Percentiles rank a stretch among this genome's conserved stretches.
Conservation (phyloP, 2,329 filamentous ascomycete species). For the Paecilomyces niveus region DNA sequence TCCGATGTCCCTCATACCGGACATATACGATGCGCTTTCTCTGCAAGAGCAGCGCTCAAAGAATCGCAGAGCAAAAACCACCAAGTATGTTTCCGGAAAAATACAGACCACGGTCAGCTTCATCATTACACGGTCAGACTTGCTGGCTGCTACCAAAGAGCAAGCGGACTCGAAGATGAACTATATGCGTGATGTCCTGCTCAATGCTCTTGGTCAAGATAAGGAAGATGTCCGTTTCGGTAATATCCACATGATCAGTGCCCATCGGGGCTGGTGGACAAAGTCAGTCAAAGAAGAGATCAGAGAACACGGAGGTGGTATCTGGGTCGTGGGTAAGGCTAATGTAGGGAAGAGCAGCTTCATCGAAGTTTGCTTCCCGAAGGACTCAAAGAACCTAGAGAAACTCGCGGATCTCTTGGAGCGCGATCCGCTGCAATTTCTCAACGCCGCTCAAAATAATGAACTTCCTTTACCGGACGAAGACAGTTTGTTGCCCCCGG, state of each 20-base stretch:
- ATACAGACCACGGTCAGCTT: conserved; percentile 80
- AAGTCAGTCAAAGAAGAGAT: conserved; percentile 79
- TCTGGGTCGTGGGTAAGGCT: conserved; percentile 96
- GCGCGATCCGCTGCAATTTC: conserved; percentile 12
- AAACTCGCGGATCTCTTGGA: conserved; percentile 29
- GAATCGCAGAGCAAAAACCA: conserved; percentile 67
- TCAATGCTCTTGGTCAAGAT: conserved; percentile 63
- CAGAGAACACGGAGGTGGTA: conserved; percentile 71
- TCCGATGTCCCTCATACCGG: conserved; percentile 82
- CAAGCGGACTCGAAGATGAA: conserved; percentile 83
- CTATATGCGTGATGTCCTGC: conserved; percentile 68
- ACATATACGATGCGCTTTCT: conserved; percentile 62
- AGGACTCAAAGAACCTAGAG: conserved; percentile 49
- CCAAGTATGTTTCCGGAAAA: conserved; percentile 59
- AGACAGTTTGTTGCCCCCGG: conserved; percentile 63
- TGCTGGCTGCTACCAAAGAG: conserved; percentile 75
- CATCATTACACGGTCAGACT: conserved; percentile 80
- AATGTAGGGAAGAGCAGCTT: conserved; percentile 96
- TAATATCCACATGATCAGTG: conserved; percentile 79
- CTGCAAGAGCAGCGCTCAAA: conserved; percentile 67
- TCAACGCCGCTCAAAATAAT: background rate
- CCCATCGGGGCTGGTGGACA: conserved; percentile 86
- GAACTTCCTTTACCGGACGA: conserved; percentile 15
- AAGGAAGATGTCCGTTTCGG: conserved; percentile 72
- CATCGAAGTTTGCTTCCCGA: conserved; percentile 80